A percentile compares a stretch with the other conserved stretches of the same genome.
Evolutionary conservation across 306 rosid genomes (phyloP).

Genomic region (Parietaria judaica): DNA sequence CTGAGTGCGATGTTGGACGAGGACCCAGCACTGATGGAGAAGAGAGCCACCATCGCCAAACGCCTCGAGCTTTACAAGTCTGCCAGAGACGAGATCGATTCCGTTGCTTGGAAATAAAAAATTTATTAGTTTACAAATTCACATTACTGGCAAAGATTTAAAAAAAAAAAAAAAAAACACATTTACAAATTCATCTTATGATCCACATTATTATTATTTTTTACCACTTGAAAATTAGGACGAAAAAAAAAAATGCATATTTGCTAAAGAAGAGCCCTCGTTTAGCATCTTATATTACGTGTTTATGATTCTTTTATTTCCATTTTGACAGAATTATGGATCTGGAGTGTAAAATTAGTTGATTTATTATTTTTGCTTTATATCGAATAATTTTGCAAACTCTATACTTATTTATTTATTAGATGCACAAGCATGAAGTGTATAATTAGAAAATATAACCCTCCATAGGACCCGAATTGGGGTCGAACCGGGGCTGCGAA

Average conservation of each 20-base stretch:
- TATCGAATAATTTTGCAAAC: neutral
- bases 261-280: slow-evolving; percentile 13
- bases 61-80: slow-evolving; percentile 94
- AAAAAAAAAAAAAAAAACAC: no score
- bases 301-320: slow-evolving; percentile 13
- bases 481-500: no score
- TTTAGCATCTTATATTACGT: slow-evolving; percentile 23
- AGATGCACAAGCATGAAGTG: no score
- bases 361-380: neutral
- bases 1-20: slow-evolving; percentile 91
- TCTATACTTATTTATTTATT: no score
- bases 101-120: slow-evolving; percentile 82
- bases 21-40: slow-evolving; percentile 90
- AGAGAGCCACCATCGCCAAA: slow-evolving; percentile 62
- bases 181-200: no score
- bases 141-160: no score
- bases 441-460: no score
- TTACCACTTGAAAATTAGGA: slow-evolving; percentile 1
- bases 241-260: slow-evolving; percentile 2
- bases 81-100: slow-evolving; percentile 90
- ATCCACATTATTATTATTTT: no score
- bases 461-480: no score
- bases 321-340: neutral
- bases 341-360: neutral
- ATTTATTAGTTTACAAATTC: no score